phyloP scores from a whole-genome alignment of 1,139 yeast genomes.

The Debaryomyces psychrophilus region DNA sequence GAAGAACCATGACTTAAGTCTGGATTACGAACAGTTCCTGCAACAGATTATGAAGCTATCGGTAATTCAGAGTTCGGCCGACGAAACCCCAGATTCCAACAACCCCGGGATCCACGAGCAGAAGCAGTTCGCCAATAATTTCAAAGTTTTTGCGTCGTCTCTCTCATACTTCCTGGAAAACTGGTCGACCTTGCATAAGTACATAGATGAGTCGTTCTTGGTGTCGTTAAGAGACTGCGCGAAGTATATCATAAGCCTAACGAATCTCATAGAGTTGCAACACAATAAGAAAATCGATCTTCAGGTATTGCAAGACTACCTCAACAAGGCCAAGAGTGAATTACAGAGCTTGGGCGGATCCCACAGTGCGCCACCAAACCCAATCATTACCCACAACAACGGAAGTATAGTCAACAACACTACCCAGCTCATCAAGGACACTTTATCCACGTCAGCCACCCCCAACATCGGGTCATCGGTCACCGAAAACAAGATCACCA shows the following conservation, averaged over 20 bases:
- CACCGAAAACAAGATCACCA: conserved; percentile 38
- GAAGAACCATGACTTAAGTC: conserved; percentile 71
- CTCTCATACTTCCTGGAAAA: conserved; percentile 52
- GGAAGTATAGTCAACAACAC: conserved; percentile 48
- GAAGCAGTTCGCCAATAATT: conserved; percentile 30
- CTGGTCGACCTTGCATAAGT: conserved; percentile 52
- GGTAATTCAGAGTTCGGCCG: conserved; percentile 33
- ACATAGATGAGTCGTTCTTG: conserved; percentile 78
- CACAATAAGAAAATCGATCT: conserved; percentile 91
- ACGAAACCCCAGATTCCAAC: not conserved
- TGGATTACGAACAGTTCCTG: conserved; percentile 73
- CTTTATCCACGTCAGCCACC: conserved; percentile 49
- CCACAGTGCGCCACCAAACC: conserved; percentile 37
- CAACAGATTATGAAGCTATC: conserved; percentile 71
- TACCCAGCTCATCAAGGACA: conserved; percentile 50
- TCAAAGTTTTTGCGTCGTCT: conserved; percentile 45
- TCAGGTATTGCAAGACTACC: conserved; percentile 81
- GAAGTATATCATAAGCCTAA: conserved; percentile 77
- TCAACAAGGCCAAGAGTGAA: conserved; percentile 70
- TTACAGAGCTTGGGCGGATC: conserved; percentile 58
- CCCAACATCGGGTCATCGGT: conserved; percentile 44
- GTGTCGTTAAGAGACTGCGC: conserved; percentile 86
- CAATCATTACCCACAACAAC: conserved; percentile 27
- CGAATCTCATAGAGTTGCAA: conserved; percentile 75
- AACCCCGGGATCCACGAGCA: conserved; percentile 3